Conservation (phyloP, 1,284 basidiomycete genomes). For the Trametes pubescens region DNA sequence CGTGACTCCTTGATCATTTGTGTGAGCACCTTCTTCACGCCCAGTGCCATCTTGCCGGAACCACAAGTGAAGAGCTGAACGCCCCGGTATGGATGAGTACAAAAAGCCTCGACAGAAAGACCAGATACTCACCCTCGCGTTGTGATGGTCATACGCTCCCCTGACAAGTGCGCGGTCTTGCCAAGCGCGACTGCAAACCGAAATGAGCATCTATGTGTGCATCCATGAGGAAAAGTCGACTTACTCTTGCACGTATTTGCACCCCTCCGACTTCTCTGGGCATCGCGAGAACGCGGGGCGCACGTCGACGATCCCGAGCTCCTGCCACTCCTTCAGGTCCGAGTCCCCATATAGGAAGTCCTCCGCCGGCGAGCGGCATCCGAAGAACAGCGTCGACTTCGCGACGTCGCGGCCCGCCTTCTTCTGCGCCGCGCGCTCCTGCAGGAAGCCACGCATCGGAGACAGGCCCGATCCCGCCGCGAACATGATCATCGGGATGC, state of each 20-base stretch:
- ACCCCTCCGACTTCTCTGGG: slow-evolving; percentile 48
- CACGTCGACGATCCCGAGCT: slow-evolving; percentile 56
- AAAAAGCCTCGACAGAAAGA: neutral
- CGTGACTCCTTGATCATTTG: slow-evolving; percentile 47
- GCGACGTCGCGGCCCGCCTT: slow-evolving; percentile 54
- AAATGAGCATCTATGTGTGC: neutral
- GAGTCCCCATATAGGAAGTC: slow-evolving; percentile 55
- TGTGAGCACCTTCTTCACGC: slow-evolving; percentile 48
- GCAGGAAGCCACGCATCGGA: slow-evolving; percentile 63
- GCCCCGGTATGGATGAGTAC: neutral
- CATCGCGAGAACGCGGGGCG: slow-evolving; percentile 56
- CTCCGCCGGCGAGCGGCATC: slow-evolving; percentile 52
- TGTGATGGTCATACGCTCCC: slow-evolving; percentile 42
- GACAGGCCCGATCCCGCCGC: slow-evolving; percentile 59
- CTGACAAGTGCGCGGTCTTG: slow-evolving; percentile 50
- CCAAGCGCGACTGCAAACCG: slow-evolving; percentile 51
- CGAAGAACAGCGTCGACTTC: slow-evolving; percentile 57
- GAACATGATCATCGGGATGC: slow-evolving; percentile 56
- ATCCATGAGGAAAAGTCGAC: slow-evolving; percentile 30
- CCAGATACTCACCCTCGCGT: slow-evolving; percentile 55
- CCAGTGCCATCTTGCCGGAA: slow-evolving; percentile 49
- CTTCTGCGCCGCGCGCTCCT: slow-evolving; percentile 59
- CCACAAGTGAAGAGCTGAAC: slow-evolving; percentile 59
- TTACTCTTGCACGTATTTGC: slow-evolving; percentile 60
- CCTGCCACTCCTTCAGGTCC: slow-evolving; percentile 54